Conservation (phyloP, 805 yeast genomes). For the Candida rishiriensis region DNA sequence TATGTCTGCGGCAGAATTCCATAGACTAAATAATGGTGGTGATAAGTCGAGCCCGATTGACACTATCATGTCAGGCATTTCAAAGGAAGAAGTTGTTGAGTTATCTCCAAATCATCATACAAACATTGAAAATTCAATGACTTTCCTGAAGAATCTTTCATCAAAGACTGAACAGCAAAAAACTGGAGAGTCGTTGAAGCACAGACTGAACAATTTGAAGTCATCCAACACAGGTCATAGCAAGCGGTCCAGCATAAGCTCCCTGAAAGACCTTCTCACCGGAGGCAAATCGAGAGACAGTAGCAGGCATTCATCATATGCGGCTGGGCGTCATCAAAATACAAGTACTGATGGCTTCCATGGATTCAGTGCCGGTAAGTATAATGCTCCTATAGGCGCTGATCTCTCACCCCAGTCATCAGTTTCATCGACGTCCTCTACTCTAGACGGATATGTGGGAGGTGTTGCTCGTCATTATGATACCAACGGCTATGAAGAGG, state of each 20-base stretch:
- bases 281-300: constrained; percentile 29
- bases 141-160: constrained; percentile 33
- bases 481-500: constrained; percentile 9
- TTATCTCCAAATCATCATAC: constrained; percentile 27
- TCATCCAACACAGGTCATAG: constrained; percentile 18
- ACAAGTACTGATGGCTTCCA: constrained; percentile 7
- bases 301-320: constrained; percentile 17
- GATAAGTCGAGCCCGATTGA: constrained; percentile 11
- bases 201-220: constrained; percentile 13
- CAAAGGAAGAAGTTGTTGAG: constrained; percentile 30
- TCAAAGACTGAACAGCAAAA: constrained; percentile 13
- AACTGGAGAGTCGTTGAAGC: constrained; percentile 22
- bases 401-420: not conserved
- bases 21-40: constrained; percentile 10
- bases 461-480: too few species aligned
- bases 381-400: constrained; percentile 9
- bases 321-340: constrained; percentile 12
- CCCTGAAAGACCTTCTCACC: constrained; percentile 31
- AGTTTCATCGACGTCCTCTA: constrained; percentile 7
- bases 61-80: constrained; percentile 27
- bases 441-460: constrained; percentile 2
- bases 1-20: constrained; percentile 29
- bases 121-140: constrained; percentile 34
- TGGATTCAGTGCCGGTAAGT: constrained; percentile 20
- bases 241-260: constrained; percentile 32